Evolutionary conservation across 306 rosid genomes (phyloP), one percentile per base, ranked within the genome.

Genomic region (Hippophae rhamnoides): DNA sequence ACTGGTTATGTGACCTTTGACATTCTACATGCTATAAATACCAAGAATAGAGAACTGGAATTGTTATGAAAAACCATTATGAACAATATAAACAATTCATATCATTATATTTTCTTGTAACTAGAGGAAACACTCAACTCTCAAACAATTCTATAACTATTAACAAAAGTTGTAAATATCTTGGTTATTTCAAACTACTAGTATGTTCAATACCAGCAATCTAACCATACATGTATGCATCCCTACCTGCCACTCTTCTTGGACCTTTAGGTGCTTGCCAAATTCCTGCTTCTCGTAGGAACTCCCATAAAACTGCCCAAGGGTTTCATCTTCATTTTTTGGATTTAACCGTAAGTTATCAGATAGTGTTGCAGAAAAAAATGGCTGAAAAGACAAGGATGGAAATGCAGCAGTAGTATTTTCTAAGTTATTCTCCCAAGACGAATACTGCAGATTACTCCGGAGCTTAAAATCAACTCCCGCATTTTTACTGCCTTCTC

Each of bases 191-290:
- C 38, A 31, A 31, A 2, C 38, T 31, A 31, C 38, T 31, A 31
- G 38, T 31, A 31, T 31, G 38, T 31, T 31, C 5, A 4, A 31
- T 31, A 31, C 38, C 38, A 31, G 41, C 18, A n/a, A 2, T 31
- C 38, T 2, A 65, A 13, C 43, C 12, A 60, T 59, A 31, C 5
- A 31, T 31, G 38, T 31, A 4, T 31, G 25, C 38, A 31, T 31
- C 38, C 38, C 54, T 73, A 89, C 96, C 96, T 85, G 83, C 85
- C 79, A 75, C 56, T 52, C 75, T 65, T 67, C 74, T 69, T 81
- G 84, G 72, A 60, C 58, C 69, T 63, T 75, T 31, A 54, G 48
- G 58, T 54, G 75, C 76, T 66, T 68, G 60, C 71, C 74, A 62
- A 58, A 65, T 31, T 63, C 80, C 60, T 14, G 57, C 60, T 52